These are phyloP conservation scores for Physaria fendleri DNA, from an alignment of 345 rosid genomes.

Conservation along the genomic window DNA sequence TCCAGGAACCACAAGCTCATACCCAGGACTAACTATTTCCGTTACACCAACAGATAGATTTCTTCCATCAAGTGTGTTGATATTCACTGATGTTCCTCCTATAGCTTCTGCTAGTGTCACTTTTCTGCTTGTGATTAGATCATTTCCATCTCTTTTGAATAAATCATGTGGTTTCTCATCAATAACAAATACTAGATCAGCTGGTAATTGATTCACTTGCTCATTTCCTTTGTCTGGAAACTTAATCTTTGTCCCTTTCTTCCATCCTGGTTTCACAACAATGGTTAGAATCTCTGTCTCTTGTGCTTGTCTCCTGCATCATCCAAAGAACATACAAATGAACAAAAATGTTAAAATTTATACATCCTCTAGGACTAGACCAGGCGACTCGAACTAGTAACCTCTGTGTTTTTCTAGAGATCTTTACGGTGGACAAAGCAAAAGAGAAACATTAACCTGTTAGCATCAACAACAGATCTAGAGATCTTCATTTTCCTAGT, in stretches of 20 bases:
- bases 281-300: slow-evolving; percentile 84
- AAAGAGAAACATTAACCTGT: slow-evolving; percentile 42
- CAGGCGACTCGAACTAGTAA: no score
- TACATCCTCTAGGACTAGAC: no score
- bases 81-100: slow-evolving; percentile 67
- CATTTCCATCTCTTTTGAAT: slow-evolving; percentile 80
- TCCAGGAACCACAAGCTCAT: slow-evolving; percentile 60
- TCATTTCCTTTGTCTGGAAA: slow-evolving; percentile 95
- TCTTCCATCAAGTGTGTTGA: slow-evolving; percentile 64
- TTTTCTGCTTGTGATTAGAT: slow-evolving; percentile 48
- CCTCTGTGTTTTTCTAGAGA: no score
- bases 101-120: slow-evolving; percentile 77
- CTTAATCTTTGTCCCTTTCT: slow-evolving; percentile 90
- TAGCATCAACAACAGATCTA: slow-evolving; percentile 61
- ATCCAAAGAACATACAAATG: not conserved
- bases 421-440: no score
- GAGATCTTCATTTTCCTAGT: slow-evolving; percentile 99
- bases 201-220: slow-evolving; percentile 80
- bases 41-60: slow-evolving; percentile 51
- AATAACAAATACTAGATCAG: slow-evolving; percentile 79
- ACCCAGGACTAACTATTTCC: slow-evolving; percentile 72
- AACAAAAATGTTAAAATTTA: no score
- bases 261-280: slow-evolving; percentile 96
- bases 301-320: slow-evolving; percentile 52
- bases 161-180: slow-evolving; percentile 74